Base-by-base conservation (phyloP, 805 yeast genomes). In the Wickerhamiella parazyma region DNA sequence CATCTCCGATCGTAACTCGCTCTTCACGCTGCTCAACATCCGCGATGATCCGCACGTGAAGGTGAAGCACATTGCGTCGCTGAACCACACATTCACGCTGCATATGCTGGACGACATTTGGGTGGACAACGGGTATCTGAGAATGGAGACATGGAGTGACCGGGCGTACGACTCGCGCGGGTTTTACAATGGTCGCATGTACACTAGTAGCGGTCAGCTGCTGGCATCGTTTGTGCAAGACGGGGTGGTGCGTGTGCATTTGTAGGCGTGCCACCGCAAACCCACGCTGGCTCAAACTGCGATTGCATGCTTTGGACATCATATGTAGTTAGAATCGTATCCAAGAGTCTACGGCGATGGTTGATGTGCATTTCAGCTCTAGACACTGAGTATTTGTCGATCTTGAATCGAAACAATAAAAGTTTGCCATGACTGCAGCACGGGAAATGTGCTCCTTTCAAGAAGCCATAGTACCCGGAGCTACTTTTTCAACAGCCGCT, bases 1-100 rank as follows among this genome's bases (percentile, higher is more conserved):
- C 38, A 49, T 56, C n/a, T 58, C 62, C 3, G 62, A 58, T 29
- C 46, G 62, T 18, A 58, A 58, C 51, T 58, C 62, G 44, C 49
- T 58, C 38, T 58, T 58, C 45, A 58, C 61, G 5, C 40, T 58
- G 8, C 29, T 54, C 37, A 56, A 56, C 25, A 44, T 58, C 28
- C 56, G 50, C 45, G 53, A 56, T 33, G 38, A 38, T 26, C 50
- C 51, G 6, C 37, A 47, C 14, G 18, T 45, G n/a, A 12, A 16
- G 33, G 38, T 54, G 31, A 26, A 40, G 20, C 50, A 49, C 31
- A 45, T 58, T 28, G 61, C 62, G 11, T 55, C 60, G 4, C 47
- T 58, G 36, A 57, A 55, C 39, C 62, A 58, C 44, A 45, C 56
- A 10, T 58, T 58, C 36, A 50, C 56, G 11, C 24, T 55, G 48